These are phyloP conservation scores for Leccinum broughii DNA, from an alignment of 768 basidiomycete genomes.

Conservation along the genomic window DNA sequence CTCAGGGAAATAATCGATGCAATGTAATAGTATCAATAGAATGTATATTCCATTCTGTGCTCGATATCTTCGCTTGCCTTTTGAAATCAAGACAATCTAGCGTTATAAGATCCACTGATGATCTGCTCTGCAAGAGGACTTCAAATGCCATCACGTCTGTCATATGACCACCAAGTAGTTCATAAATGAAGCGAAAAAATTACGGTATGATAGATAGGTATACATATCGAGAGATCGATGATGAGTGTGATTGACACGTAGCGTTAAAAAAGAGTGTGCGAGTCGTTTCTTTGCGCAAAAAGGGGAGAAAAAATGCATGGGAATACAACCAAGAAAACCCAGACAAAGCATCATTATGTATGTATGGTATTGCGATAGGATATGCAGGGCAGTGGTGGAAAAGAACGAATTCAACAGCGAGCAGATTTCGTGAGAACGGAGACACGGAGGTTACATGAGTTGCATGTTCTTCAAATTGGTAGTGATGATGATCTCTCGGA, in stretches of 20 bases:
- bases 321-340: conserved; percentile 17
- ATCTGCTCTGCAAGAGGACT: background rate
- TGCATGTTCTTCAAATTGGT: conserved; percentile 59
- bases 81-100: background rate
- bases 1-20: conserved; percentile 84
- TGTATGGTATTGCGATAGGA: conserved; percentile 11
- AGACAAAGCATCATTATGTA: conserved; percentile 6
- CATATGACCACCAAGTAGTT: conserved; percentile 4
- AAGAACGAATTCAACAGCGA: conserved; percentile 11
- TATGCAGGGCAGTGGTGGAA: conserved; percentile 11
- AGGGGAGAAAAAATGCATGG: conserved; percentile 4
- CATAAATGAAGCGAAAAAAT: conserved; percentile 4
- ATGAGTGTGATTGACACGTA: conserved; percentile 1
- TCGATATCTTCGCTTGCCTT: background rate
- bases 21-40: conserved; percentile 50
- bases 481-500: conserved; percentile 71
- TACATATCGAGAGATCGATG: conserved; percentile 16
- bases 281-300: conserved; percentile 10
- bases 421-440: conserved; percentile 1
- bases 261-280: conserved; percentile 16
- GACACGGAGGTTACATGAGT: conserved; percentile 28
- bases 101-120: background rate
- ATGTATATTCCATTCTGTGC: conserved; percentile 16
- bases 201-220: conserved; percentile 26
- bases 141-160: background rate